These are phyloP conservation scores for Hanseniaspora uvarum DNA, from an alignment of 1,139 yeast species.

Conservation along the genomic window DNA sequence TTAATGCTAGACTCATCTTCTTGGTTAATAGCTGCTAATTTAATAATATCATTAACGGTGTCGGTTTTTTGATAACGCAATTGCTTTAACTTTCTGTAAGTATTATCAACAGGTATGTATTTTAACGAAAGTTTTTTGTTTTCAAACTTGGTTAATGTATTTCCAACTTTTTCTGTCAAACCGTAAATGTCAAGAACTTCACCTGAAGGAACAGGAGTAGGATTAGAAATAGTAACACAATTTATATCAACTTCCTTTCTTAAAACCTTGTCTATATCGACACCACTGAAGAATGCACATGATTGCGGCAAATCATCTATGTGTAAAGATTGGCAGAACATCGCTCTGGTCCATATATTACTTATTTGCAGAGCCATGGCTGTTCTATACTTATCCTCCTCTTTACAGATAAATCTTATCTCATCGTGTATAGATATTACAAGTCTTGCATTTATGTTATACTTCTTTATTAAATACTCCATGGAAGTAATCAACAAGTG, in stretches of 20 bases:
- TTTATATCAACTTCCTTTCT: conserved; percentile 83
- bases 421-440: conserved; percentile 93
- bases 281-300: conserved; percentile 90
- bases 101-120: conserved; percentile 22
- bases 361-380: conserved; percentile 80
- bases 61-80: conserved; percentile 26
- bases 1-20: neutral
- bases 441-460: conserved; percentile 65
- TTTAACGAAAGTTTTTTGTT: conserved; percentile 21
- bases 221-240: conserved; percentile 85
- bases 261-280: conserved; percentile 78
- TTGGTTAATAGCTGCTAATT: neutral
- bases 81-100: neutral
- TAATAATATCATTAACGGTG: conserved; percentile 23
- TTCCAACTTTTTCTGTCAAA: conserved; percentile 37
- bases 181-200: conserved; percentile 55
- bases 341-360: conserved; percentile 91
- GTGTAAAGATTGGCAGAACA: conserved; percentile 89
- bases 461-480: conserved; percentile 66
- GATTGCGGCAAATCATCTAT: conserved; percentile 84
- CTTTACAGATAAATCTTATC: conserved; percentile 66
- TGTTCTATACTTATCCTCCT: conserved; percentile 60
- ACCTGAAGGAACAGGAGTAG: conserved; percentile 64
- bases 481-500: conserved; percentile 77
- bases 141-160: conserved; percentile 23